Conservation (phyloP, 2,329 filamentous ascomycete genomes). For the Alternaria hordeiaustralica region DNA sequence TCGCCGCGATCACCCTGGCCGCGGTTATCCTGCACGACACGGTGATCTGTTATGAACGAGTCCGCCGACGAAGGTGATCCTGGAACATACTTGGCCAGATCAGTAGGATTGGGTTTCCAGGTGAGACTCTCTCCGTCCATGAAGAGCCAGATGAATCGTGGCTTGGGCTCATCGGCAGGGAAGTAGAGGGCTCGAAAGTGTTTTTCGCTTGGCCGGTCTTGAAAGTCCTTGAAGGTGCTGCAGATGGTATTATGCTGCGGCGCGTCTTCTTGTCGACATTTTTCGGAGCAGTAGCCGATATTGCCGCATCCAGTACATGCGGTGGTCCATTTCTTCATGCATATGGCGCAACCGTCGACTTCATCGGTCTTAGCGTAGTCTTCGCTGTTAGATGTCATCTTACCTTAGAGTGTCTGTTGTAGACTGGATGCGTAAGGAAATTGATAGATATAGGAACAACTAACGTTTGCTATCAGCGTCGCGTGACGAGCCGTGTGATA, state of each 20-base stretch:
- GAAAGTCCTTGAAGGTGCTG: neutral
- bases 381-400: neutral
- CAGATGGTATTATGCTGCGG: neutral
- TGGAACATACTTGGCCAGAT: neutral
- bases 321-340: neutral
- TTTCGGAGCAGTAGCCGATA: neutral
- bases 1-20: no score
- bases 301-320: neutral
- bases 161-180: neutral
- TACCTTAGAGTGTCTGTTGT: neutral
- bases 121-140: neutral
- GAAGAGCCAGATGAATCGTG: slow-evolving; percentile 3
- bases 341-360: neutral
- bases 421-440: neutral
- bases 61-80: neutral
- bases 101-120: neutral
- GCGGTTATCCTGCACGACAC: neutral
- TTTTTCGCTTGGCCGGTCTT: neutral
- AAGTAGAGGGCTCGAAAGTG: neutral
- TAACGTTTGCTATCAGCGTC: neutral
- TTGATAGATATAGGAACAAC: neutral
- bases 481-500: neutral
- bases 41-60: neutral
- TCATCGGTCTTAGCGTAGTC: neutral
- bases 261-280: neutral